A percentile compares a stretch with the other conserved stretches of the same genome.
Evolutionary conservation across 1,284 basidiomycete species (phyloP).

Genomic region (Spongiforma sp.): DNA sequence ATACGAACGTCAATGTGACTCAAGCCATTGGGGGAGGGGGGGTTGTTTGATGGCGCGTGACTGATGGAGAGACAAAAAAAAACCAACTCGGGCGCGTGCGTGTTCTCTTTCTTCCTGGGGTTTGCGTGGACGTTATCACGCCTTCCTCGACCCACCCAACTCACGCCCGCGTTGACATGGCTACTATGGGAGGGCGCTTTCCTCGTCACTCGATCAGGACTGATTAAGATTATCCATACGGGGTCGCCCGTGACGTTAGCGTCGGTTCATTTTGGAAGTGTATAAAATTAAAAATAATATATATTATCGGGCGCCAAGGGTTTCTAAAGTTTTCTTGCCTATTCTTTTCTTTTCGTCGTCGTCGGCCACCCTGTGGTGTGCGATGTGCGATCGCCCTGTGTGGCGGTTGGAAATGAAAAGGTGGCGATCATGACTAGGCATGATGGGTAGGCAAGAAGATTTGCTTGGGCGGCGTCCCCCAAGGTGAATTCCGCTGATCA

Average conservation of each 20-base stretch:
- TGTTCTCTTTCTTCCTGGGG: slow-evolving; percentile 19
- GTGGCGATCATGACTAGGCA: slow-evolving; percentile 35
- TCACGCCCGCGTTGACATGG: slow-evolving; percentile 33
- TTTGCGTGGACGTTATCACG: slow-evolving; percentile 24
- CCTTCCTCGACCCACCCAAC: too few species aligned
- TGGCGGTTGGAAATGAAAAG: slow-evolving; percentile 33
- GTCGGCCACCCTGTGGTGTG: not conserved
- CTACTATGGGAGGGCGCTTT: slow-evolving; percentile 28
- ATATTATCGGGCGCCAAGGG: too few species aligned
- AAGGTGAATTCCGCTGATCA: slow-evolving; percentile 30
- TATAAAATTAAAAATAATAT: too few species aligned
- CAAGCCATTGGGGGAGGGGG: too few species aligned
- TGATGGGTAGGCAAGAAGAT: slow-evolving; percentile 4
- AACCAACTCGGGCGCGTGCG: too few species aligned
- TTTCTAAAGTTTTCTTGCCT: too few species aligned
- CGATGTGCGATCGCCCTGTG: slow-evolving; percentile 24
- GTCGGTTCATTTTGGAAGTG: slow-evolving; percentile 9
- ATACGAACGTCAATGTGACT: too few species aligned
- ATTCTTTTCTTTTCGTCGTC: not conserved
- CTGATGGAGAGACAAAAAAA: too few species aligned
- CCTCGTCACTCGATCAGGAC: too few species aligned
- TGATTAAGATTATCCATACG: too few species aligned
- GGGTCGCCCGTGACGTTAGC: slow-evolving; percentile 1
- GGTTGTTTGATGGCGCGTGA: too few species aligned
- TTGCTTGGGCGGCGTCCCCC: too few species aligned